These are phyloP conservation scores for Diospyros kaki DNA, from an alignment of 148 eudicot genomes.

Conservation along the genomic window DNA sequence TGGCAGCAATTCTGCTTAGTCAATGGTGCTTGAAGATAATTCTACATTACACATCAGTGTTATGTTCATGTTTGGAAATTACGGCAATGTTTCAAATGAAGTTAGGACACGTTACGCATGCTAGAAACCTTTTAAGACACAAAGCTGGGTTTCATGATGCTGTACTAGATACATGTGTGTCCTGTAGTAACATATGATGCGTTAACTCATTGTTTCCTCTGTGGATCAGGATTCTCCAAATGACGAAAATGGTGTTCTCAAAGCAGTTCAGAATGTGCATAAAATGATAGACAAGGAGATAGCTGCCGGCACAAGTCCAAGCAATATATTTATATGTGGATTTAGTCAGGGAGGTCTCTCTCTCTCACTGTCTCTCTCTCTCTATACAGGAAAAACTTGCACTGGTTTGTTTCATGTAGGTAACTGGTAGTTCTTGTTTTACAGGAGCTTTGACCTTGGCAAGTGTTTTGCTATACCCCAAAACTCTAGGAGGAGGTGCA, in stretches of 20 bases:
- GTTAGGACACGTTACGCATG: neutral
- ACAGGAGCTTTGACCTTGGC: constrained; percentile 96
- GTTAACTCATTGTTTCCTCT: neutral
- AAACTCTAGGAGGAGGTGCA: constrained; percentile 91
- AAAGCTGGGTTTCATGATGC: neutral
- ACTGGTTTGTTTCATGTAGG: constrained; percentile 1
- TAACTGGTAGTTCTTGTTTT: constrained; percentile 12
- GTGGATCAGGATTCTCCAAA: constrained; percentile 72
- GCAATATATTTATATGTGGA: constrained; percentile 89
- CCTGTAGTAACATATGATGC: neutral
- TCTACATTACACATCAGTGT: neutral
- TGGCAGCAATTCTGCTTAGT: neutral
- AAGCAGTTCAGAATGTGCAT: constrained; percentile 82
- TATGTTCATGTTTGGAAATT: too few relatives aligned
- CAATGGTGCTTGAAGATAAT: neutral
- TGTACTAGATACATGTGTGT: constrained; percentile 1
- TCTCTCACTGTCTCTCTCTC: constrained; percentile 19
- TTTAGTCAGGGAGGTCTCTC: constrained; percentile 97
- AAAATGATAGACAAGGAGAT: constrained; percentile 84
- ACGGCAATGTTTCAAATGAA: neutral
- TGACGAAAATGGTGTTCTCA: constrained; percentile 57
- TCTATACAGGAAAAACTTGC: neutral
- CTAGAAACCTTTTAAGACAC: neutral
- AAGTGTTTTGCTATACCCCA: constrained; percentile 86
- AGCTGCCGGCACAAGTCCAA: constrained; percentile 72